Base-by-base conservation (phyloP, 306 rosid species). In the Vachellia pachyceras region DNA sequence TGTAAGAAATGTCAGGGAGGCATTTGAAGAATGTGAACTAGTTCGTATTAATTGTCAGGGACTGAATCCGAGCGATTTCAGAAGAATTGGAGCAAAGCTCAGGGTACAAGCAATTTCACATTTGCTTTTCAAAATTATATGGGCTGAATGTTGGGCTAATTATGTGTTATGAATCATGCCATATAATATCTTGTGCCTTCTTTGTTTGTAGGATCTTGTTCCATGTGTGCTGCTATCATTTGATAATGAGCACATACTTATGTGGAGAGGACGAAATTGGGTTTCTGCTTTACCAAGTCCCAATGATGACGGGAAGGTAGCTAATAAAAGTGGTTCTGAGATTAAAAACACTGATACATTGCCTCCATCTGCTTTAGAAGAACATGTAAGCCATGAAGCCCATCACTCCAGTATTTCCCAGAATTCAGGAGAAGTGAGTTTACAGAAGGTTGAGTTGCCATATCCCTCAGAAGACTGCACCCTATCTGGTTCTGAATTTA, bases 241-340 rank as follows among this genome's bases (percentile, higher is more conserved):
- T 79, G 94, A 90, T 71, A 77, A 84, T 29, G 98, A 95, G 86
- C 93, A 90, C 88, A 85, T 93, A 84, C 98, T 95, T 72, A 83
- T 93, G 79, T 95, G 99, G 97, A 91, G 97, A 83, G 97, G 99
- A 64, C 84, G 36, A 57, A 85, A 92, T 75, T 91, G 99, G 97
- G 87, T 82, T 84, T 87, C 94, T 6, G 73, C 92, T 69, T 61
- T 91, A 36, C 85, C 85, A n/a, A 82, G 72, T 84, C 83, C 22
- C 3, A 73, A 50, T 69, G 84, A 57, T 80, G 84, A 77, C 77
- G 1, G 0, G 18, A n/a, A 73, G 82, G 87, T 79, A 77, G 88
- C 65, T 73, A 81, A 69, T 44, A 72, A 63, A 76, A 80, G 72
- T 80, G 81, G 57, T 69, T 45, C 68, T 35, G 64, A 71, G 44